phyloP scores from a whole-genome alignment of 1,284 basidiomycete species.

The Marasmius oreades region DNA sequence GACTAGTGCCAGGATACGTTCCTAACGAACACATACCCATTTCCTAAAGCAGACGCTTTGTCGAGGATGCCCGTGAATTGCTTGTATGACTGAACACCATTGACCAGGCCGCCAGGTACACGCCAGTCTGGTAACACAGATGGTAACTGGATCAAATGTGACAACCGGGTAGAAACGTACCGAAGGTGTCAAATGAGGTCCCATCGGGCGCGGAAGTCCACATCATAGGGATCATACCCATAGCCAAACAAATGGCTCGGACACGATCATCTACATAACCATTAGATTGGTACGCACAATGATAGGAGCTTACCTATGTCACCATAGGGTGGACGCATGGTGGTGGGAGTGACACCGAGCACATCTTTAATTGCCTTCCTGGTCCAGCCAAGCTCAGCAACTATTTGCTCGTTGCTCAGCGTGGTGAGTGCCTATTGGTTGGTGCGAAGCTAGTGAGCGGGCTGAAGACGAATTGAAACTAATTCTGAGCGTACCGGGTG shows the following conservation, averaged over 20 bases:
- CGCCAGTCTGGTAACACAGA: constrained; percentile 62
- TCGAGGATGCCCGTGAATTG: constrained; percentile 61
- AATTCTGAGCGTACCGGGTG: constrained; percentile 44
- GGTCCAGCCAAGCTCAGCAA: constrained; percentile 93
- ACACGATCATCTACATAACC: constrained; percentile 74
- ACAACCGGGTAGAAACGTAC: constrained; percentile 29
- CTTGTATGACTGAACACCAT: constrained; percentile 49
- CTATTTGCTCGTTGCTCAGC: constrained; percentile 82
- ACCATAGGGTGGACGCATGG: constrained; percentile 61
- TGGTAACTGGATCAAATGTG: constrained; percentile 12
- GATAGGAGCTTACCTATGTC: constrained; percentile 44
- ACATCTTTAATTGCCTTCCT: constrained; percentile 77
- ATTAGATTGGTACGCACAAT: not conserved
- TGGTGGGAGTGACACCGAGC: constrained; percentile 77
- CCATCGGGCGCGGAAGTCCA: constrained; percentile 66
- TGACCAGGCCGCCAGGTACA: constrained; percentile 70
- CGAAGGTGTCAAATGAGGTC: constrained; percentile 78
- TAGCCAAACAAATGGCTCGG: constrained; percentile 77
- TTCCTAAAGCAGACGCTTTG: constrained; percentile 54
- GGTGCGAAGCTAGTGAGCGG: not conserved
- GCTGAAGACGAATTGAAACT: too few species aligned
- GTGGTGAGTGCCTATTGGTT: constrained; percentile 65
- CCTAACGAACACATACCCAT: constrained; percentile 42
- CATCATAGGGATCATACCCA: constrained; percentile 79
- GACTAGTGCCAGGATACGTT: too few species aligned